Evolutionary conservation across 2,329 filamentous ascomycete genomes (phyloP).

Genomic region (Hypocrella siamensis): DNA sequence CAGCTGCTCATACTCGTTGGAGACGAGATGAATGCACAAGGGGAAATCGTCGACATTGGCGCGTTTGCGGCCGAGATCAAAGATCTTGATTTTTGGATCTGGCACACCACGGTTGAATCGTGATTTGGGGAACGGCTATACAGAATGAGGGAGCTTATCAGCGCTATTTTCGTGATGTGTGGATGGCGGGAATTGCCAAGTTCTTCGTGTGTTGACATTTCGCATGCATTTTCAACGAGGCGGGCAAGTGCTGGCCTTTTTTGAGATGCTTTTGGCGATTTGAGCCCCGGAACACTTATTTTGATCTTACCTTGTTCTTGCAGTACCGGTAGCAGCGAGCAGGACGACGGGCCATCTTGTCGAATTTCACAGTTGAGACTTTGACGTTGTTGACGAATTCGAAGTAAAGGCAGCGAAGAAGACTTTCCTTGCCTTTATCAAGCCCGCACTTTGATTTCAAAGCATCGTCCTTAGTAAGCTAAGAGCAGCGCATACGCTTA

Average conservation of each 20-base stretch:
- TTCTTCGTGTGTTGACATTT: too few species aligned
- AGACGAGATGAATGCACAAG: conserved; percentile 96
- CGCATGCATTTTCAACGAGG: too few species aligned
- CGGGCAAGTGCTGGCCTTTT: too few species aligned
- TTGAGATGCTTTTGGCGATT: too few species aligned
- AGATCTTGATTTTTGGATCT: conserved; percentile 81
- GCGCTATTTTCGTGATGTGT: not conserved
- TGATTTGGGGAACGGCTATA: conserved; percentile 92
- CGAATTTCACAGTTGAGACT: conserved; percentile 42
- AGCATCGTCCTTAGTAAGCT: conserved; percentile 24
- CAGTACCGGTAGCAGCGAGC: conserved; percentile 99
- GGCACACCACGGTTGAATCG: conserved; percentile 99
- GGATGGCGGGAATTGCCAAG: not conserved
- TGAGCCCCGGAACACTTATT: conserved; percentile 5
- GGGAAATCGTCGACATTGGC: conserved; percentile 99
- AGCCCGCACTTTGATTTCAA: conserved; percentile 34
- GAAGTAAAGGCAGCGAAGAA: conserved; percentile 11
- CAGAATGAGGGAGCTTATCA: conserved; percentile 2
- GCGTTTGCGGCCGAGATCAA: conserved; percentile 97
- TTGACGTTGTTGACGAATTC: too few species aligned
- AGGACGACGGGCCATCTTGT: conserved; percentile 98
- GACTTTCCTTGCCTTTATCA: conserved; percentile 9
- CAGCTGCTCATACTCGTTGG: conserved; percentile 99
- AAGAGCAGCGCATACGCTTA: conserved; percentile 17
- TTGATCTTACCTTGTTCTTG: conserved; percentile 93